Base-by-base conservation (phyloP, 176 grass and related monocot species). In the Triticum monococcum region DNA sequence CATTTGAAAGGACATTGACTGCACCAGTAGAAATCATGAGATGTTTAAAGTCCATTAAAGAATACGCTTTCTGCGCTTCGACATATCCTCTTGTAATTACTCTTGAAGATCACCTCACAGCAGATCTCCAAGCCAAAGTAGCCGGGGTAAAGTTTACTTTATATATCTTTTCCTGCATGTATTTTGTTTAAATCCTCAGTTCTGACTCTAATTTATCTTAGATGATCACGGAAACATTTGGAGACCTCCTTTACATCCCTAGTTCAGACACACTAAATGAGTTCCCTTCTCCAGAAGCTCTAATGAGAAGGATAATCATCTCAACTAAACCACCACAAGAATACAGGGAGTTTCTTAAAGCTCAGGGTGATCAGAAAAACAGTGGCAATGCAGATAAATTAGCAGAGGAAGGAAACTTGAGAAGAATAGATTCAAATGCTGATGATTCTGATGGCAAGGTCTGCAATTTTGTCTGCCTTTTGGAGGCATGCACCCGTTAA, bases 321-420 rank as follows among this genome's bases (percentile, higher is more conserved):
- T 98, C 96, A 35, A 98, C 96, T 61, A 98, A 98, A 86, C 93
- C 96, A 30, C 96, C 96, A 80, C 88, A 95, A 90, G 91, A 98
- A 59, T 94, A 89, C 70, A 91, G 95, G 74, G 84, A 98, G 37
- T 95, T 89, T 84, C 90, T 98, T 38, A 89, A 95, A 87, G 71
- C 71, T 37, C 89, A 91, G 81, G 87, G 79, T 75, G 63, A 65
- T 65, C 87, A 86, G 30, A 70, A 63, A 5, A 70, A 28, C 1
- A 45, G 2, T 80, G 83, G 16, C 11, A 64, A 54, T 9, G 18
- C 77, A 80, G 80, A 36, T 75, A 61, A 81, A 76, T 63, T 89
- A 30, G 38, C 68, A 64, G 89, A 91, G 20, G 68, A 78, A 74
- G 84, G 75, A 84, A 84, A 8, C 52, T 52, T 81, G 72, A 89